A percentile compares a stretch with the other conserved stretches of the same genome.
Evolutionary conservation across 495 filamentous ascomycete species (phyloP).

Genomic region (Chaetomium tenue): DNA sequence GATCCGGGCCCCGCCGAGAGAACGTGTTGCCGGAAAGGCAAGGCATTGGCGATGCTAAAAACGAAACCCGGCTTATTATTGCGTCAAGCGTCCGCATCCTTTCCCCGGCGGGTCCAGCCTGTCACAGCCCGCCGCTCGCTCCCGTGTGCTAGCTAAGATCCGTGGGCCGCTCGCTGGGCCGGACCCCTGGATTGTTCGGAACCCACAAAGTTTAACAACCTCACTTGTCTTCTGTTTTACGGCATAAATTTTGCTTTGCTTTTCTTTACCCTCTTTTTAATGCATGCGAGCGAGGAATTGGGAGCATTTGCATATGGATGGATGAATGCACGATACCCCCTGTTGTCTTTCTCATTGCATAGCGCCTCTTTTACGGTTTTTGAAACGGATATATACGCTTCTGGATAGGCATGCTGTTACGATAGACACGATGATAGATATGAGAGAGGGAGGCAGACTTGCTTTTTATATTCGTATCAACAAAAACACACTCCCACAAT

Average conservation of each 20-base stretch:
- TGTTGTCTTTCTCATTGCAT: constrained; percentile 11
- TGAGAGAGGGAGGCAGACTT: not conserved
- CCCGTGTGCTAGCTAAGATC: constrained; percentile 6
- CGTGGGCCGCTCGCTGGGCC: not conserved
- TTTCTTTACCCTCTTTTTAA: constrained; percentile 1
- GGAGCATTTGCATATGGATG: constrained; percentile 16
- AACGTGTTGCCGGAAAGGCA: constrained; percentile 13
- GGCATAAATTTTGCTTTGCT: not conserved
- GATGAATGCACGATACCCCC: constrained; percentile 19
- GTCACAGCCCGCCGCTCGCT: constrained; percentile 10
- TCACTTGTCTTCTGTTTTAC: not conserved
- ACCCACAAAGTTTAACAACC: not conserved
- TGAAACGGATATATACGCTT: not conserved
- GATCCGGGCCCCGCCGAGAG: not conserved
- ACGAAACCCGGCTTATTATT: not conserved
- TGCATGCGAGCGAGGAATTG: constrained; percentile 3
- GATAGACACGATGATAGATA: not conserved
- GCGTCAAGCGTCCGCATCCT: constrained; percentile 3
- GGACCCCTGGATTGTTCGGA: not conserved
- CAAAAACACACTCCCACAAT: not conserved
- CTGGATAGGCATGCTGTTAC: not conserved
- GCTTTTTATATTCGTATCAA: not conserved
- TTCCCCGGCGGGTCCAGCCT: constrained; percentile 3
- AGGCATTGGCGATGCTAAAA: constrained; percentile 8
- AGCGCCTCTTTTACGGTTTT: not conserved